A percentile compares a stretch with the other conserved stretches of the same genome.
phyloP scores from a whole-genome alignment of 257 asterid species.

The Nicotiana attenuata region DNA sequence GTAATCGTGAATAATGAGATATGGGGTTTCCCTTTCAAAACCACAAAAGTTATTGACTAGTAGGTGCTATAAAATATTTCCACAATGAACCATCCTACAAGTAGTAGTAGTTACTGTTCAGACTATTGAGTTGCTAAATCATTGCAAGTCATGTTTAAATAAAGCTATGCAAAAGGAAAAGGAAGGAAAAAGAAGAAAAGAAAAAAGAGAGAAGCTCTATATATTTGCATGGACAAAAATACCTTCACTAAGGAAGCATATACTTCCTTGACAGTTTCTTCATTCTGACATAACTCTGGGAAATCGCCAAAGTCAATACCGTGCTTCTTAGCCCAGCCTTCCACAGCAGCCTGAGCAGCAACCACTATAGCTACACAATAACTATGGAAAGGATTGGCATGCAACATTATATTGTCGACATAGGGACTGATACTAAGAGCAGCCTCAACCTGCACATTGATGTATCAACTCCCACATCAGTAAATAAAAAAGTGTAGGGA shows the following conservation, averaged over 20 bases:
- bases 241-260: constrained; percentile 69
- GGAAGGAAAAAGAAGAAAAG: background rate
- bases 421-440: constrained; percentile 60
- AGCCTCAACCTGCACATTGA: constrained; percentile 76
- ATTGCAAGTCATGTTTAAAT: background rate
- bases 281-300: constrained; percentile 61
- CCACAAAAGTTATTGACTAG: background rate
- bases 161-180: background rate
- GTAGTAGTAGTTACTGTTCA: background rate
- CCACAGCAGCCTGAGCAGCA: constrained; percentile 60
- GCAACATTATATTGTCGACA: constrained; percentile 80
- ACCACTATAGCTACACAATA: constrained; percentile 92
- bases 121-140: background rate
- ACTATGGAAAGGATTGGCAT: constrained; percentile 79
- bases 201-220: background rate
- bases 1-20: background rate
- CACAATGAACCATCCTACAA: background rate
- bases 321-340: constrained; percentile 73
- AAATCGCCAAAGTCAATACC: constrained; percentile 56
- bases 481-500: background rate
- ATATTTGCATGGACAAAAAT: constrained; percentile 1
- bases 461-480: constrained; percentile 9
- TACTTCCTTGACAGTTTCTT: constrained; percentile 72
- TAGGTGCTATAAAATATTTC: background rate
- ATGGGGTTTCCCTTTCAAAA: too few species aligned